Percentiles rank a stretch among this genome's conserved stretches.
These are phyloP conservation scores for Jatropha multifida DNA, from an alignment of 441 rosid genomes.

Conservation along the genomic window DNA sequence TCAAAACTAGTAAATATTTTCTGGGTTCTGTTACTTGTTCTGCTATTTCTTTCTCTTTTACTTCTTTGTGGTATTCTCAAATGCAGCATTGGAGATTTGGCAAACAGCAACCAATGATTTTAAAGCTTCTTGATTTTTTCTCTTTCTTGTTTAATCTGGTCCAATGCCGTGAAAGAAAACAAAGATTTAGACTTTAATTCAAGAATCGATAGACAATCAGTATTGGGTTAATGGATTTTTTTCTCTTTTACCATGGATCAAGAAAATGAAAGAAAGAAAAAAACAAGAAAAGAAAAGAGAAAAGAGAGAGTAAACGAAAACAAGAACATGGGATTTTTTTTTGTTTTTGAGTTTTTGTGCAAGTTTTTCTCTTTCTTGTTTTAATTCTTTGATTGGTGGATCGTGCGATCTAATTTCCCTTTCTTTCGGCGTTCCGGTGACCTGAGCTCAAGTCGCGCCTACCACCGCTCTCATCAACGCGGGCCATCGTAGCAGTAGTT, in stretches of 20 bases:
- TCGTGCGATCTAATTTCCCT: too few relatives aligned
- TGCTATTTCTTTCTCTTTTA: slow-evolving; percentile 24
- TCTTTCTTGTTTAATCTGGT: neutral
- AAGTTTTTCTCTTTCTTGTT: too few relatives aligned
- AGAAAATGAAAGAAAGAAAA: slow-evolving; percentile 17
- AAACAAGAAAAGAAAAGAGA: slow-evolving; percentile 14
- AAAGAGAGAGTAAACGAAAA: slow-evolving; percentile 22
- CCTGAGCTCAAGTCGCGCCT: too few relatives aligned
- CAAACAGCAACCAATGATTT: slow-evolving; percentile 1
- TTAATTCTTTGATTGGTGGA: too few relatives aligned
- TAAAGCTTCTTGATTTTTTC: slow-evolving; percentile 11
- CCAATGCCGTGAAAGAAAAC: neutral
- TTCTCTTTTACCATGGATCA: slow-evolving; percentile 30
- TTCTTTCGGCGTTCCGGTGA: too few relatives aligned
- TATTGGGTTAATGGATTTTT: slow-evolving; percentile 31
- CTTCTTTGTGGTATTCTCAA: slow-evolving; percentile 42
- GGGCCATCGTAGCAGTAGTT: too few relatives aligned
- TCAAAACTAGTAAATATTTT: slow-evolving; percentile 19
- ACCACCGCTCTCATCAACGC: too few relatives aligned
- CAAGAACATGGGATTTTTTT: slow-evolving; percentile 29
- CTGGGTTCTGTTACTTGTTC: slow-evolving; percentile 23
- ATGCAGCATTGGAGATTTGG: slow-evolving; percentile 64
- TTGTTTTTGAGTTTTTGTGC: slow-evolving; percentile 20
- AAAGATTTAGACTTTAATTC: slow-evolving; percentile 23
- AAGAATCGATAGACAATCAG: slow-evolving; percentile 26